Base-by-base conservation (phyloP, 495 filamentous ascomycete species). In the Talaromyces nanjingensis region DNA sequence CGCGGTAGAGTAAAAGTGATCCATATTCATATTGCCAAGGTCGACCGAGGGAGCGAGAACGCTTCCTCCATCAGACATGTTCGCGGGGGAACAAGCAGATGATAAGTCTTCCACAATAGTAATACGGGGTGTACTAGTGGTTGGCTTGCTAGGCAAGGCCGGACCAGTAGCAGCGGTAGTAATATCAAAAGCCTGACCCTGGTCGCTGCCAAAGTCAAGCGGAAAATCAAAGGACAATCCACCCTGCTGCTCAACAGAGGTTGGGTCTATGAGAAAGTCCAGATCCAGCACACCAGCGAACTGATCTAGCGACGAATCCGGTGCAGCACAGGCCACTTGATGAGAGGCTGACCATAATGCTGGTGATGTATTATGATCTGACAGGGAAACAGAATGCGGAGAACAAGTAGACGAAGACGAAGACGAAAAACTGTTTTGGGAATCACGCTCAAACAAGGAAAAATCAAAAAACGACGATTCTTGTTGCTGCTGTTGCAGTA, bases 371-470 rank as follows among this genome's bases (percentile, higher is more conserved):
- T 54, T 49, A 49, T n/a, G 45, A 47, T 62, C 42, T 18, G 45
- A 31, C 24, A 33, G 6, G 16, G 60, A 18, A 62, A n/a, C 5
- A 33, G 60, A 29, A 54, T 52, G 22, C 14, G 60, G 34, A 59
- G 56, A 59, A 18, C 9, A 37, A 58, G 55, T 16, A 58, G 55
- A 58, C 16, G 55, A 58, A 59, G 55, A 58, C 55, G 55, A 58
- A 58, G 56, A 57, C 6, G 27, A 59, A 59, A 56, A 56, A 56
- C 52, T 54, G 31, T 59, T 60, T 12, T 22, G 34, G 37, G 39
- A 52, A 53, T 49, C 27, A 34, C 52, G 60, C 60, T 62, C 60
- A 53, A 62, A 62, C 27, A 37, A 59, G 29, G 39, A 53, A 20
- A 62, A 33, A 53, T 62, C 60, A 53, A 62, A 52, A 34, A 62